Evolutionary conservation across 2,329 filamentous ascomycete genomes (phyloP).

Genomic region (Aspergillus pseudoterreus): DNA sequence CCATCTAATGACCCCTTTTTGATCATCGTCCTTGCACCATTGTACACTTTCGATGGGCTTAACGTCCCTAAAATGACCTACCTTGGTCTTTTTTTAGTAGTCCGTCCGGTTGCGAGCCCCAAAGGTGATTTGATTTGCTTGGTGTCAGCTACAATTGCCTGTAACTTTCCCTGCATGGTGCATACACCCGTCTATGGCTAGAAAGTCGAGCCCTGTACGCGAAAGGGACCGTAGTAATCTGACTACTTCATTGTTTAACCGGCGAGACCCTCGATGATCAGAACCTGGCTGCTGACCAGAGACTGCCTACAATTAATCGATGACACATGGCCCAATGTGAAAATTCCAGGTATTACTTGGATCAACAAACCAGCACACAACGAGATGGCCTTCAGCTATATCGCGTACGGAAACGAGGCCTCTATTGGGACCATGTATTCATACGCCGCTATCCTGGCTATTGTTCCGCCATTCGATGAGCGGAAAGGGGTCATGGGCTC

Average conservation of each 20-base stretch:
- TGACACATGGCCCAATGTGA: constrained; percentile 7
- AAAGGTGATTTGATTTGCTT: background rate
- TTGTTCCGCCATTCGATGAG: constrained; percentile 14
- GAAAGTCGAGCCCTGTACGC: too few species aligned
- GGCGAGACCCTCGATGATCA: background rate
- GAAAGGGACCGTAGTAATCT: background rate
- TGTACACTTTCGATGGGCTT: background rate
- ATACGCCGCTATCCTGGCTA: constrained; percentile 20
- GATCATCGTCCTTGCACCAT: background rate
- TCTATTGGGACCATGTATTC: constrained; percentile 15
- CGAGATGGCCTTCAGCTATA: constrained; percentile 17
- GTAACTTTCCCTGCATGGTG: too few species aligned
- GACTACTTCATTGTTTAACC: background rate
- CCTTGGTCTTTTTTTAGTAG: too few species aligned
- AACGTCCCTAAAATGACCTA: too few species aligned
- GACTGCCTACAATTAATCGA: constrained; percentile 1
- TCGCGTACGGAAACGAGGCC: constrained; percentile 22
- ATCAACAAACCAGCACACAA: constrained; percentile 15
- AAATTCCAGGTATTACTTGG: constrained; percentile 19
- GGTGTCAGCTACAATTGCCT: too few species aligned
- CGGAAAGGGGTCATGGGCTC: background rate
- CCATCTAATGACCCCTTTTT: background rate
- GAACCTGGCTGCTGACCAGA: background rate
- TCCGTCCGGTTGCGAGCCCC: too few species aligned
- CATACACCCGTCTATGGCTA: too few species aligned